Evolutionary conservation across 805 yeast species (phyloP), one percentile per base, ranked within the genome.

Genomic region (Starmera dryadoides): DNA sequence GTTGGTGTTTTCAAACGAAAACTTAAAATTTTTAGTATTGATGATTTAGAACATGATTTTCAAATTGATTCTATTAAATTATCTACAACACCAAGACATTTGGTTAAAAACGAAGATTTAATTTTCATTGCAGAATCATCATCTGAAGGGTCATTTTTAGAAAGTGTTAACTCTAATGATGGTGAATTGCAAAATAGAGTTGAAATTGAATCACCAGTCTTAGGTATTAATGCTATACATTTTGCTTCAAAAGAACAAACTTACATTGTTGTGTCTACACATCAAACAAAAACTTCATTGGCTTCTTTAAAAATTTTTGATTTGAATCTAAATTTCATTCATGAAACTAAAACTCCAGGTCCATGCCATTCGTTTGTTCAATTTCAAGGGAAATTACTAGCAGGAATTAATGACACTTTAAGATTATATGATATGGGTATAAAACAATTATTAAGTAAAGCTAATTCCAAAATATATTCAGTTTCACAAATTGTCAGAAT

Each of bases 391-490:
- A 69, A 68, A 43, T 54, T 88, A 2, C 56, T 88, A 2, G 81
- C 73, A 2, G 89, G 86, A 0, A 48, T 75, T 36, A 71, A 69
- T 1, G 65, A 70, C 33, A 57, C 60, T 36, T 48, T 91, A 35
- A 61, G 84, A 28, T 47, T 85, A 8, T 88, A 73, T 53, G 89
- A 80, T 21, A 45, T 87, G 22, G 98, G 98, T 2, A 68, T 69
- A 49, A 84, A 81, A 46, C 97, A 89, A 53, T 63, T 91, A 30
- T 64, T 93, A 41, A 71, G 81, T 41, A 86, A 85, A 55, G 65
- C 82, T 0, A 72, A 79, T 6, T 55, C 73, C 2, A 56, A 50
- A 4, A 47, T 83, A 8, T 59, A 62, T 2, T 65, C 73, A 1
- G 55, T 70, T 12, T 63, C 68, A 4, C 67, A 67, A 34, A 77